A percentile compares a stretch with the other conserved stretches of the same genome.
These are phyloP conservation scores for Vigna hirtella DNA, from an alignment of 306 rosid species.

Conservation along the genomic window DNA sequence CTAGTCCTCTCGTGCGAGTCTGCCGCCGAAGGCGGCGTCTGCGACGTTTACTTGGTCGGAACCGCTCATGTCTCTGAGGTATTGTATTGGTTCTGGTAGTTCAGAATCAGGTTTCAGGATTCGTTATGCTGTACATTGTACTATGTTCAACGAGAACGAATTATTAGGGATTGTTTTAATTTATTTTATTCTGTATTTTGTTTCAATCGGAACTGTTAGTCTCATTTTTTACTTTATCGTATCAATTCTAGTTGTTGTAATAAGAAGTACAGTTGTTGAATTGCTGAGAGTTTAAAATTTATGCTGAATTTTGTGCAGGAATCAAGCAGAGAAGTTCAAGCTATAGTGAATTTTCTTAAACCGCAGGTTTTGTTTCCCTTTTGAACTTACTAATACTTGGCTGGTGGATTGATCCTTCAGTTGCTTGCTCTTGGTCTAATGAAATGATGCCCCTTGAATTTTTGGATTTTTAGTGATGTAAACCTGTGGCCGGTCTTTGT, in stretches of 20 bases:
- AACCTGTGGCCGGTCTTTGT: slow-evolving; percentile 31
- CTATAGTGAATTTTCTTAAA: slow-evolving; percentile 71
- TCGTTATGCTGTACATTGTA: slow-evolving; percentile 33
- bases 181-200: not conserved
- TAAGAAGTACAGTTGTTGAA: slow-evolving; percentile 1
- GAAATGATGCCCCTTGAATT: slow-evolving; percentile 3
- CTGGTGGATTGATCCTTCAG: slow-evolving; percentile 40
- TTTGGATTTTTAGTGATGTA: slow-evolving; percentile 24
- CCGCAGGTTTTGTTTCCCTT: slow-evolving; percentile 73
- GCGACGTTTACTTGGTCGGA: slow-evolving; percentile 87
- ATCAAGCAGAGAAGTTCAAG: slow-evolving; percentile 88
- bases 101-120: not conserved
- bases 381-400: slow-evolving; percentile 38
- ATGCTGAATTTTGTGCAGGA: slow-evolving; percentile 60
- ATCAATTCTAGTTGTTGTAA: slow-evolving; percentile 11
- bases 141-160: slow-evolving; percentile 11
- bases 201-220: slow-evolving; percentile 17
- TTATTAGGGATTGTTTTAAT: not conserved
- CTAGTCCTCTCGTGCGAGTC: slow-evolving; percentile 78
- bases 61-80: slow-evolving; percentile 95
- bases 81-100: slow-evolving; percentile 51
- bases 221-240: slow-evolving; percentile 17
- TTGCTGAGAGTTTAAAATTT: slow-evolving; percentile 6
- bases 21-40: slow-evolving; percentile 64
- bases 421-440: slow-evolving; percentile 44